Percentiles rank a stretch among this genome's conserved stretches.
phyloP scores from a whole-genome alignment of 164 flowering plant genomes.

The Stephania cephalantha region DNA sequence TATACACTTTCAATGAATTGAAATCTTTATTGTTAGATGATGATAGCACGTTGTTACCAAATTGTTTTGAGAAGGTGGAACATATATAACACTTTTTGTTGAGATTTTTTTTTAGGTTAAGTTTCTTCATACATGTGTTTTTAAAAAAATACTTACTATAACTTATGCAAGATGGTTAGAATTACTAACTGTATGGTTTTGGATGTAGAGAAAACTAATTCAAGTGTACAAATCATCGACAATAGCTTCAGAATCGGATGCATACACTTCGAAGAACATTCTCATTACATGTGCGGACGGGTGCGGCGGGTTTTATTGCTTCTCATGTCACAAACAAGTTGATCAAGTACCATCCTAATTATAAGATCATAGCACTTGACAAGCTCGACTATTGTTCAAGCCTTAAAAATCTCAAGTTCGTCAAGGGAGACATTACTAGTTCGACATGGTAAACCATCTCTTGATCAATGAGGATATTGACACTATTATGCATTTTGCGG shows the following conservation, averaged over 20 bases:
- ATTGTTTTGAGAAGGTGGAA: too few species aligned
- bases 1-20: too few species aligned
- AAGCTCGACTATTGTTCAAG: conserved; percentile 1
- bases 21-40: too few species aligned
- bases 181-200: background rate
- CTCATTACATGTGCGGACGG: conserved; percentile 25
- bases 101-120: conserved; percentile 12
- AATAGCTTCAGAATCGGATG: conserved; percentile 6
- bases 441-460: conserved; percentile 26
- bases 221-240: background rate
- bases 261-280: conserved; percentile 20
- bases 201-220: background rate
- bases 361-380: too few species aligned
- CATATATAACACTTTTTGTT: too few species aligned
- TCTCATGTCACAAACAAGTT: too few species aligned
- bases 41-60: too few species aligned
- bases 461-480: conserved; percentile 20
- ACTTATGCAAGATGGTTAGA: conserved; percentile 5
- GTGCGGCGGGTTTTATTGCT: too few species aligned
- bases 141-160: conserved; percentile 7
- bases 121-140: background rate
- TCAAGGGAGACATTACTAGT: conserved; percentile 22
- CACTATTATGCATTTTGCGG: conserved; percentile 30
- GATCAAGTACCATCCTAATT: too few species aligned
- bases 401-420: conserved; percentile 25